Base-by-base conservation (phyloP, 257 asterid species). In the Scutellaria galericulata region DNA sequence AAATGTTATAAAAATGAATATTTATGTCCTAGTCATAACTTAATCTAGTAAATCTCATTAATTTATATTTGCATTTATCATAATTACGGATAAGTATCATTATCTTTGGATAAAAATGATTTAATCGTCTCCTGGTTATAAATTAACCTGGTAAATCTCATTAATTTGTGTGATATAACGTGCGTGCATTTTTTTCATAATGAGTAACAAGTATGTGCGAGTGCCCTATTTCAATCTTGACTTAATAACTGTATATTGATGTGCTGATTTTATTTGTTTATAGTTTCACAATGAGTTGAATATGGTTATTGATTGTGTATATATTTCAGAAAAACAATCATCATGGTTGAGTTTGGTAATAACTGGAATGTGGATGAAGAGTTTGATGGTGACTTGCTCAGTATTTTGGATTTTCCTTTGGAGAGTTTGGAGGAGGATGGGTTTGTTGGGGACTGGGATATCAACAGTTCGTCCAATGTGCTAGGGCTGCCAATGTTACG, bases 351-450 rank as follows among this genome's bases (percentile, higher is more conserved):
- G 55, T 48, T 35, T 61, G 70, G 70, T 39, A 40, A 47, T 72
- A 50, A 11, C 42, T 72, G 66, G 64, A 63, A 56, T 56, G 35
- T 41, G 14, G 87, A 78, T 9, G 90, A 83, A 11, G 84, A 75
- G 64, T 84, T 78, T 37, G 82, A 79, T 15, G 81, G 75, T 15
- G 73, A 68, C 73, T 53, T 91, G 47, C 83, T 80, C 40, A 46
- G 63, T 41, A 71, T 87, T 40, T 74, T 91, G 70, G 95, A 92
- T 78, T 84, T 89, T 42, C 91, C 95, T 2, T 45, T 87, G 79
- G 95, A 86, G 80, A 78, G 79, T 77, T 72, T 91, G 80, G 92
- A 82, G 64, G 89, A 70, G 5, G 84, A 83, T 46, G 95, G 68
- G 31, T 61, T 68, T 64, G 81, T 46, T 51, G 90, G 70, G 31